These are phyloP conservation scores for Fusarium marasasianum DNA, from an alignment of 2,329 filamentous ascomycete species.

Conservation along the genomic window DNA sequence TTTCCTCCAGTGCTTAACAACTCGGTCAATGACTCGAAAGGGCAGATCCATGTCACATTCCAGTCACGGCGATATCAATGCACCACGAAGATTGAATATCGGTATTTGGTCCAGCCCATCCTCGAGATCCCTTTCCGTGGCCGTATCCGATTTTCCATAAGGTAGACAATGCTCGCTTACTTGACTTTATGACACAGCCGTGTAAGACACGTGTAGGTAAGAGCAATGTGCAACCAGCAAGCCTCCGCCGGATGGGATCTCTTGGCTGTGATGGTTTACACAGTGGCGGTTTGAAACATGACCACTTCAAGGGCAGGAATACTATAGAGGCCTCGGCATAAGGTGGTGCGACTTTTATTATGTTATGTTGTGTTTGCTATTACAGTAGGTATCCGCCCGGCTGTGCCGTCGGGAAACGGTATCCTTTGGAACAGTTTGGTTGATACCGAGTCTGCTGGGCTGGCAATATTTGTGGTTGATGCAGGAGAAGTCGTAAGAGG, in stretches of 20 bases:
- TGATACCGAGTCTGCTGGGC: background rate
- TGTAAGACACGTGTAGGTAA: background rate
- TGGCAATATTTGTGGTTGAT: background rate
- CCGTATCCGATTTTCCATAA: background rate
- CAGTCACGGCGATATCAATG: background rate
- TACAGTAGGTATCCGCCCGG: constrained; percentile 24
- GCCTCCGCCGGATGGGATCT: background rate
- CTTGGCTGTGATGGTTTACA: background rate
- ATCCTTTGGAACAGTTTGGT: background rate
- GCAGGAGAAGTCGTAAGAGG: constrained; percentile 10
- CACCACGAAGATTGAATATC: background rate
- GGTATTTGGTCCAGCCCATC: background rate
- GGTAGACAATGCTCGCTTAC: background rate
- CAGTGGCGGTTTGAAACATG: background rate
- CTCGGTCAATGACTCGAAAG: background rate
- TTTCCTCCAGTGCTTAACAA: constrained; percentile 1
- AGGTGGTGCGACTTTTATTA: constrained; percentile 1
- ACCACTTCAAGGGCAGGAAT: background rate
- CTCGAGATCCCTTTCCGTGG: background rate
- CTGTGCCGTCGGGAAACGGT: constrained; percentile 6
- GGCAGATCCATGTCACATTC: background rate
- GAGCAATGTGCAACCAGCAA: background rate
- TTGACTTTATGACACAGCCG: constrained; percentile 1
- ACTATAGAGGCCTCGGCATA: background rate
- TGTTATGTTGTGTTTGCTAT: constrained; percentile 20